Base-by-base conservation (phyloP, 108 stramenopile genomes). In the Bacterosira constricta region DNA sequence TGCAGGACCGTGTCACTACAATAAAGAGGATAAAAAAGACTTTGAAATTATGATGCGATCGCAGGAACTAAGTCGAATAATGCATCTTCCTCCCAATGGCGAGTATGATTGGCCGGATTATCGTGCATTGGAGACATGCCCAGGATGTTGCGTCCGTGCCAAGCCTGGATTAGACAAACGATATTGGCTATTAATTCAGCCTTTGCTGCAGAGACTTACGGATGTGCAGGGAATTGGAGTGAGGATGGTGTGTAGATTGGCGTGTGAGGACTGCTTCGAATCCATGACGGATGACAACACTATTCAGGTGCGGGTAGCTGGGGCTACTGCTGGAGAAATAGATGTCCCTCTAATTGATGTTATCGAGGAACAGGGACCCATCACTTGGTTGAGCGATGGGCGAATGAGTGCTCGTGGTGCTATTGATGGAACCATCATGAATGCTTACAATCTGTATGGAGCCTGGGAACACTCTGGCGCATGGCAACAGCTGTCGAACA, bases 11-110 rank as follows among this genome's bases (percentile, higher is more conserved):
- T 88, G 87, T 67, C 45, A 63, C n/a, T 88, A 85, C 45, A 85
- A 82, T 11, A 75, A 80, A 10, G 72, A 81, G 54, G 83, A 85
- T 51, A 85, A 71, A 59, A 79, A 83, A 63, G 84, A 88, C 61
- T 88, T 85, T 80, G 54, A 66, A 61, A 82, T 88, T 31, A 88
- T 88, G 87, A 83, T 88, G 82, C 74, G 87, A 55, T 83, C 87
- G 32, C 80, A 73, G 51, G 75, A 80, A 21, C 84, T 85, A 63
- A 81, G 82, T 6, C 39, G 27, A 10, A 75, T 80, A 18, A 85
- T 85, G 84, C 53, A 88, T 10, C 67, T 88, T 45, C 69, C 80
- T 36, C 75, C 81, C 11, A 88, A 85, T 68, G 82, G 82, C 26
- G 80, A 81, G 30, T 85, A 80, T 55, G 84, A 85, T 53, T 88